Evolutionary conservation across 805 yeast genomes (phyloP), one percentile per base, ranked within the genome.

Genomic region (Starmerella geochares): DNA sequence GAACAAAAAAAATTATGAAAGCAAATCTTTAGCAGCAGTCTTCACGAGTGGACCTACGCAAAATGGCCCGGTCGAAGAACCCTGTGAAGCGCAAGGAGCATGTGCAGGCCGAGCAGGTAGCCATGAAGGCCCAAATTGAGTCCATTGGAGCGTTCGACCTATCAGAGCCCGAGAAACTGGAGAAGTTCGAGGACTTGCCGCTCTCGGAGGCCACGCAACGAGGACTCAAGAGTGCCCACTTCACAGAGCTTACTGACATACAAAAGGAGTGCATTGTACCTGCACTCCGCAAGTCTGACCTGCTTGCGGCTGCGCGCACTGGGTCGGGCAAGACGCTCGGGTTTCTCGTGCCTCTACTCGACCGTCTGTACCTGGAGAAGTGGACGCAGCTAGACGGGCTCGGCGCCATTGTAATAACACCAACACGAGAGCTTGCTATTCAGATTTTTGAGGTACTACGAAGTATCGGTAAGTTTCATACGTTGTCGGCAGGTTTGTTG

Each of bases 321-420:
- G 90, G 90, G 2, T 83, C 94, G 3, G 96, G 96, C 20, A 87
- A 87, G 62, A 87, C 96, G 0, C 66, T 87, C 51, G 88, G 95
- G 10, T 87, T 88, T 59, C 68, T 87, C 56, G 73, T 87, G 40
- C 96, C 96, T 1, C 75, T 84, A 14, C 67, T 88, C 8, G 78
- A 78, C 46, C 50, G 54, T 14, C 70, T 87, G 49, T 74, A 76
- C 51, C 74, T 80, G 53, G 79, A 80, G 58, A 73, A 74, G 48
- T 86, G 94, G 82, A 79, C 86, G 42, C 92, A 81, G 54, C 72
- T 67, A 58, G 96, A 87, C 64, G 96, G 96, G 1, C 70, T 88
- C 35, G 95, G 95, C 5, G 96, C 95, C 0, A 69, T 87, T 51
- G 78, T 87, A 21, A 79, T 87, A n/a, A 80, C 95, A 1, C 96